Percentiles rank a stretch among this genome's conserved stretches.
These are phyloP conservation scores for Alternaria sp. DNA, from an alignment of 2,329 filamentous ascomycete genomes.

Conservation along the genomic window DNA sequence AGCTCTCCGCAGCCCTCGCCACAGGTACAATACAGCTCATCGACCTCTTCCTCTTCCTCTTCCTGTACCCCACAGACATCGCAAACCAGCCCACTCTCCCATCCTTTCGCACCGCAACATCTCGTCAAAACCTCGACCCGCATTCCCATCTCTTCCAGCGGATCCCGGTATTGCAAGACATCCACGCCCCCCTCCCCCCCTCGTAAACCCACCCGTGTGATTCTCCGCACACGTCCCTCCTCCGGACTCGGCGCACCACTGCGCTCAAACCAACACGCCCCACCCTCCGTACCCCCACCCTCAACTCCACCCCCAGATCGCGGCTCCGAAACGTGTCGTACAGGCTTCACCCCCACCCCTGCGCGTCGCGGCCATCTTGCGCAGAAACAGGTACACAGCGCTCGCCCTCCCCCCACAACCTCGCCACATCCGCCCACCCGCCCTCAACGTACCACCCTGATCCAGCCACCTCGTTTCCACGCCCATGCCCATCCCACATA, in stretches of 20 bases:
- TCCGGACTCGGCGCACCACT: not conserved
- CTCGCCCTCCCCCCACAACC: not conserved
- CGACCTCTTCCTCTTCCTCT: not conserved
- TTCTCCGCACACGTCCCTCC: no score
- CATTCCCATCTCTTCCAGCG: not conserved
- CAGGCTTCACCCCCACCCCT: no score
- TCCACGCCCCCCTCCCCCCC: not conserved
- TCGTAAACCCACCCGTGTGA: no score
- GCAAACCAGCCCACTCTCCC: no score
- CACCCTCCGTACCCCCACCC: not conserved
- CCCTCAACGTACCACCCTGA: not conserved
- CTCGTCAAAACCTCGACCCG: not conserved
- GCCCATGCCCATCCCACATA: not conserved
- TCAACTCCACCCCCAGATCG: not conserved
- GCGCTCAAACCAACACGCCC: not conserved
- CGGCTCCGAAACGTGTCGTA: not conserved
- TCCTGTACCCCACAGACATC: no score
- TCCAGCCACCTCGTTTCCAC: not conserved
- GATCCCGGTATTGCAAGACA: not conserved
- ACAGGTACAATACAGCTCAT: not conserved
- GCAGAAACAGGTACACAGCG: no score
- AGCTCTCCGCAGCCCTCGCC: not conserved
- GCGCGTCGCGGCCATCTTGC: not conserved
- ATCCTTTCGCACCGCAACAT: not conserved
- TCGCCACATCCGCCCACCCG: not conserved